Percentiles rank a stretch among this genome's conserved stretches.
These are phyloP conservation scores for Obelidium mucronatum DNA, from an alignment of 192 early-diverging fungal species.

Conservation along the genomic window DNA sequence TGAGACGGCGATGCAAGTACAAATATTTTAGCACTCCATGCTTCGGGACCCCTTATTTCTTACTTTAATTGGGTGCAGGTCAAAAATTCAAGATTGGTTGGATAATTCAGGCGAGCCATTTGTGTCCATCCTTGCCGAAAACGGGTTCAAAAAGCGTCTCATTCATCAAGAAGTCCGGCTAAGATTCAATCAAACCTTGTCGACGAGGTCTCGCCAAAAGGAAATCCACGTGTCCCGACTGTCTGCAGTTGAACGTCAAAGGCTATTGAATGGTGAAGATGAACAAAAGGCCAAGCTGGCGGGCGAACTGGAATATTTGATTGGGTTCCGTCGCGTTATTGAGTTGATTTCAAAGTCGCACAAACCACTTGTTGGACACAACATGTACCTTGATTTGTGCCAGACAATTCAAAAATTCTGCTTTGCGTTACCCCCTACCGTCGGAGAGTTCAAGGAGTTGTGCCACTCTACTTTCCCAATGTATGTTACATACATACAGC, in stretches of 20 bases:
- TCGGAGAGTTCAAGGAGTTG: slow-evolving; percentile 72
- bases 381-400: slow-evolving; percentile 84
- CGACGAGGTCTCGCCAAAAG: slow-evolving; percentile 47
- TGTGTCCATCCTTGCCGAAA: slow-evolving; percentile 58
- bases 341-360: slow-evolving; percentile 74
- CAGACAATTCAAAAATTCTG: slow-evolving; percentile 82
- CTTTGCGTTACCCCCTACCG: slow-evolving; percentile 66
- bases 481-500: slow-evolving; percentile 71
- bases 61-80: slow-evolving; percentile 34
- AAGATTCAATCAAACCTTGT: slow-evolving; percentile 56
- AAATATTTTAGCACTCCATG: slow-evolving; percentile 8
- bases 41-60: neutral
- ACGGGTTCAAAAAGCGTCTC: slow-evolving; percentile 72
- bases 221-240: slow-evolving; percentile 55
- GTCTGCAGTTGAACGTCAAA: slow-evolving; percentile 53
- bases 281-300: slow-evolving; percentile 23
- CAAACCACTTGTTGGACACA: slow-evolving; percentile 89
- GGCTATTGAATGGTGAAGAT: slow-evolving; percentile 12
- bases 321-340: slow-evolving; percentile 79
- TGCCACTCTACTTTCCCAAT: slow-evolving; percentile 65
- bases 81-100: slow-evolving; percentile 55
- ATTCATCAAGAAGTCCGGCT: slow-evolving; percentile 78
- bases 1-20: slow-evolving; percentile 48
- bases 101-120: slow-evolving; percentile 51
- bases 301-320: slow-evolving; percentile 56